Percentiles rank a stretch among this genome's conserved stretches.
Evolutionary conservation across 495 filamentous ascomycete genomes (phyloP).

Genomic region (Hyaloscypha finlandica): DNA sequence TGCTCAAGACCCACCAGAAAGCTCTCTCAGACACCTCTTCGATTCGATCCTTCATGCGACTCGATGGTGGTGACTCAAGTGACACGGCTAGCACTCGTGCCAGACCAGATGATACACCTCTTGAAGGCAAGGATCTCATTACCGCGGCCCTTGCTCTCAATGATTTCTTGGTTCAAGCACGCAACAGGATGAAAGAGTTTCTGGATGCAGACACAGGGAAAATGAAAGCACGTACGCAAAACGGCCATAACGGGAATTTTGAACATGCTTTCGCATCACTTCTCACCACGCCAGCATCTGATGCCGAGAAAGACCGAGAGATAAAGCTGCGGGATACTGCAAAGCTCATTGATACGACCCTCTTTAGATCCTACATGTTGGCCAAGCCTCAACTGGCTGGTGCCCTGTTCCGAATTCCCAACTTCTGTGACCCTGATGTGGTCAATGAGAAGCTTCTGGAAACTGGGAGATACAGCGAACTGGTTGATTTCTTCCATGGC

Average conservation of each 20-base stretch:
- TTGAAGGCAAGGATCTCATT: slow-evolving; percentile 81
- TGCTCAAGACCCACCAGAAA: slow-evolving; percentile 55
- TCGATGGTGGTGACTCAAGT: slow-evolving; percentile 52
- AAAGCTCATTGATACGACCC: slow-evolving; percentile 83
- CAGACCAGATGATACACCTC: slow-evolving; percentile 43
- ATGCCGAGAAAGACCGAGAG: slow-evolving; percentile 64
- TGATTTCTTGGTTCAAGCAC: slow-evolving; percentile 80
- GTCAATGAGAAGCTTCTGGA: slow-evolving; percentile 92
- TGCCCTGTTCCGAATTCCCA: slow-evolving; percentile 91
- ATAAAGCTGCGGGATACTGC: slow-evolving; percentile 72
- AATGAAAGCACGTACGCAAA: slow-evolving; percentile 57
- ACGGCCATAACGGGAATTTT: slow-evolving; percentile 52
- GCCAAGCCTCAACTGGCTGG: slow-evolving; percentile 81
- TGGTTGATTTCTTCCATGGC: slow-evolving; percentile 95
- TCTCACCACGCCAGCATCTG: slow-evolving; percentile 47
- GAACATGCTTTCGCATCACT: slow-evolving; percentile 50
- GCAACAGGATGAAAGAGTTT: slow-evolving; percentile 77
- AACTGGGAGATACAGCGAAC: slow-evolving; percentile 83
- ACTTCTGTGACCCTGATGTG: slow-evolving; percentile 95
- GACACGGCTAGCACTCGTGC: slow-evolving; percentile 47
- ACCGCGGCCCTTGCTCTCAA: slow-evolving; percentile 78
- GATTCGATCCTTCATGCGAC: slow-evolving; percentile 57
- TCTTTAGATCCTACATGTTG: slow-evolving; percentile 94
- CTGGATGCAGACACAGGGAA: slow-evolving; percentile 74
- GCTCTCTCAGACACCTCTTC: slow-evolving; percentile 63